A percentile compares a stretch with the other conserved stretches of the same genome.
These are phyloP conservation scores for Pseudopediastrum boryanum DNA, from an alignment of 139 green algal species.

Conservation along the genomic window DNA sequence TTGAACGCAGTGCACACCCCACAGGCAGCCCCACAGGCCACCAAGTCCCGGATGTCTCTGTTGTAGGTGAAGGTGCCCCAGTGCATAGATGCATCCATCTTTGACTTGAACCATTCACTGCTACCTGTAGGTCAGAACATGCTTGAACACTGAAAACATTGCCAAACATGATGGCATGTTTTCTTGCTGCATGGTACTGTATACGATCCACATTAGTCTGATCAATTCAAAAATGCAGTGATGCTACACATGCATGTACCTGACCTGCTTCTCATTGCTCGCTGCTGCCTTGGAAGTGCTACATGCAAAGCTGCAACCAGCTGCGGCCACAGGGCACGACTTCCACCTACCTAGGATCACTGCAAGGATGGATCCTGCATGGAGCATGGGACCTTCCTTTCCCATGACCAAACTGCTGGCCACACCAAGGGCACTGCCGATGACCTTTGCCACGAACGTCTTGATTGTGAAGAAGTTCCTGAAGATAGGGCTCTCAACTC, in stretches of 20 bases:
- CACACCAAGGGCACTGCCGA: conserved; percentile 53
- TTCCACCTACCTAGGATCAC: conserved; percentile 46
- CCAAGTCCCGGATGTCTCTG: conserved; percentile 63
- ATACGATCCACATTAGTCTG: no score
- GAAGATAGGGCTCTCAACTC: conserved; percentile 55
- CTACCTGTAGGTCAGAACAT: conserved; percentile 28
- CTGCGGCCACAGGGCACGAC: background rate
- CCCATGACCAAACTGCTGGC: conserved; percentile 59
- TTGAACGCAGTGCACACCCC: conserved; percentile 66
- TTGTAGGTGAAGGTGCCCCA: conserved; percentile 69
- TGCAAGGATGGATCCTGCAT: conserved; percentile 65
- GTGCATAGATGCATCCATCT: conserved; percentile 57
- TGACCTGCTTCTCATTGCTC: background rate
- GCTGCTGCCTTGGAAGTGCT: background rate
- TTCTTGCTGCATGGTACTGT: no score
- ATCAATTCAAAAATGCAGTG: no score
- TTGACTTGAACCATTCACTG: conserved; percentile 64
- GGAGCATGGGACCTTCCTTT: conserved; percentile 68
- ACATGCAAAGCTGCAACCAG: background rate
- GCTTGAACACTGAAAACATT: no score
- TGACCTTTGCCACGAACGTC: conserved; percentile 64
- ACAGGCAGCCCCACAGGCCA: conserved; percentile 59
- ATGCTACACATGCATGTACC: no score
- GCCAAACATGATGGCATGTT: no score
- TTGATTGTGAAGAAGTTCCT: conserved; percentile 63